Percentiles rank a stretch among this genome's conserved stretches.
phyloP scores from a whole-genome alignment of 805 yeast species.

The Hanseniaspora thailandica region DNA sequence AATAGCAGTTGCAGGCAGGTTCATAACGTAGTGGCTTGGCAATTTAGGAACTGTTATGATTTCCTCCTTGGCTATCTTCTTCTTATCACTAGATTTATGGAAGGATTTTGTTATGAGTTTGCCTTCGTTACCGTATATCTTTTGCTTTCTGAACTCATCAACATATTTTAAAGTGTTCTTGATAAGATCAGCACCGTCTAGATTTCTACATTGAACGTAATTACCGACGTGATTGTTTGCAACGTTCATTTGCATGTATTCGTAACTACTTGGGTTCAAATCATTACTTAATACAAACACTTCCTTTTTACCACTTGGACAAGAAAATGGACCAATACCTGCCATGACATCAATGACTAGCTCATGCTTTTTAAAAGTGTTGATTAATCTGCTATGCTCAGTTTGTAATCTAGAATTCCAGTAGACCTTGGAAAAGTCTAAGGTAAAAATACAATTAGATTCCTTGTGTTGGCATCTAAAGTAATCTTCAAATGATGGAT shows the following conservation, averaged over 20 bases:
- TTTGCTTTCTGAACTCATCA: slow-evolving; percentile 18
- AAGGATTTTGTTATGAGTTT: slow-evolving; percentile 30
- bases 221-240: slow-evolving; percentile 46
- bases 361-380: slow-evolving; percentile 48
- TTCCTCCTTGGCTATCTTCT: slow-evolving; percentile 17
- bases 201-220: slow-evolving; percentile 52
- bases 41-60: slow-evolving; percentile 39
- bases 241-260: slow-evolving; percentile 57
- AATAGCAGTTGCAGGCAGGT: slow-evolving; percentile 85
- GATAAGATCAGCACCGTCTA: slow-evolving; percentile 79
- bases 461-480: slow-evolving; percentile 54
- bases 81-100: slow-evolving; percentile 30
- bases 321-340: slow-evolving; percentile 96
- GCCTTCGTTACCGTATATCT: slow-evolving; percentile 25
- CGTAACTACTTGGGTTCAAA: slow-evolving; percentile 75
- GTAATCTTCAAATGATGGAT: background rate
- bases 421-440: slow-evolving; percentile 87
- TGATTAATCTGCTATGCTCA: slow-evolving; percentile 76
- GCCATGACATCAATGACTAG: slow-evolving; percentile 93
- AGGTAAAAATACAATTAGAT: slow-evolving; percentile 69
- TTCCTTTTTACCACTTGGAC: slow-evolving; percentile 83
- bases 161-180: slow-evolving; percentile 35
- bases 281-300: slow-evolving; percentile 84
- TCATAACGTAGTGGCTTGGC: slow-evolving; percentile 77
- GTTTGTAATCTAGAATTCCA: slow-evolving; percentile 95